A percentile compares a stretch with the other conserved stretches of the same genome.
These are phyloP conservation scores for Candida wancherniae DNA, from an alignment of 805 yeast genomes.

Conservation along the genomic window DNA sequence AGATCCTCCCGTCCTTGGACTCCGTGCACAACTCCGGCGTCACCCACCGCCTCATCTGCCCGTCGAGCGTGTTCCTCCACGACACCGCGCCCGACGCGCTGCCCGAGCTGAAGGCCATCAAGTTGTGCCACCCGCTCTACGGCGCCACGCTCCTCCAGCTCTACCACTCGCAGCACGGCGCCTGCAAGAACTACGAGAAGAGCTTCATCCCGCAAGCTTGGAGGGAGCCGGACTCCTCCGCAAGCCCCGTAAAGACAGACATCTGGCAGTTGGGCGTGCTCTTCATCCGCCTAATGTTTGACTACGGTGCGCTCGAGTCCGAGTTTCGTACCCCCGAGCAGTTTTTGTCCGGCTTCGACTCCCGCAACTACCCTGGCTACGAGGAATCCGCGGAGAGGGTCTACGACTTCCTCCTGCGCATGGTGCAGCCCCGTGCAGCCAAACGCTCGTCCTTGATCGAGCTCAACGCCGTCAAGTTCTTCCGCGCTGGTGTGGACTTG, in stretches of 20 bases:
- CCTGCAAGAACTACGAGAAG: constrained; percentile 12
- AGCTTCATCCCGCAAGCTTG: constrained; percentile 40
- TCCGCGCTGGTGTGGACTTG: constrained; percentile 54
- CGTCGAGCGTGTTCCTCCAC: constrained; percentile 44
- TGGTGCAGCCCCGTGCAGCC: constrained; percentile 61
- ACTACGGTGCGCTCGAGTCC: constrained; percentile 59
- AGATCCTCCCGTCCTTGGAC: constrained; percentile 80
- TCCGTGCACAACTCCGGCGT: constrained; percentile 80
- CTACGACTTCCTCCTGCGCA: constrained; percentile 58
- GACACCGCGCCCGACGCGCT: constrained; percentile 29
- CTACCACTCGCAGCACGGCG: constrained; percentile 14
- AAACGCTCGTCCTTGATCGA: constrained; percentile 82
- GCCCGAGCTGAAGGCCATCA: constrained; percentile 44
- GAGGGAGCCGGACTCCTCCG: constrained; percentile 74
- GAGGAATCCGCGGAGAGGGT: constrained; percentile 63
- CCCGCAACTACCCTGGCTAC: constrained; percentile 47
- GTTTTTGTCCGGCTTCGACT: constrained; percentile 23
- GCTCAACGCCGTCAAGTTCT: constrained; percentile 73
- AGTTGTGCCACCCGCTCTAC: constrained; percentile 55
- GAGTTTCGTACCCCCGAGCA: constrained; percentile 46
- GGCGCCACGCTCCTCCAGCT: constrained; percentile 29
- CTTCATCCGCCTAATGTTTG: constrained; percentile 42
- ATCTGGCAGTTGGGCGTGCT: constrained; percentile 89
- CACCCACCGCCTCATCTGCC: constrained; percentile 63
- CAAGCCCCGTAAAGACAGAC: constrained; percentile 67